Conservation (phyloP, 805 yeast species). For the Lachancea sp. region DNA sequence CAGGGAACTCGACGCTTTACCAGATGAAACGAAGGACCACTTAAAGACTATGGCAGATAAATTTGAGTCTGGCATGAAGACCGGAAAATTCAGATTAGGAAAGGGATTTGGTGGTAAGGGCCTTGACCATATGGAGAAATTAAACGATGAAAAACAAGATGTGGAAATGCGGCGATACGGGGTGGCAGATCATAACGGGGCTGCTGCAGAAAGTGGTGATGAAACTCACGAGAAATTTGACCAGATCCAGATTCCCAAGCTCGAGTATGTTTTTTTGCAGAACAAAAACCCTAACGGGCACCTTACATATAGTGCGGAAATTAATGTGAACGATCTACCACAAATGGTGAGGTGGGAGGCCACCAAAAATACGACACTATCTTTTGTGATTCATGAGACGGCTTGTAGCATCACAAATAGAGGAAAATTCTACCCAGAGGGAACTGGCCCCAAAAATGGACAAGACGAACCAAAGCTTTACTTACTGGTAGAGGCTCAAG, state of each 20-base stretch:
- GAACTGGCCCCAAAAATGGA: conserved; percentile 45
- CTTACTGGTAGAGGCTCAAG: conserved; percentile 68
- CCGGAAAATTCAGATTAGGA: conserved; percentile 57
- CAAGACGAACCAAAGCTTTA: conserved; percentile 69
- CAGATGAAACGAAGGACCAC: conserved; percentile 39
- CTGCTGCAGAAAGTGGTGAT: conserved; percentile 10
- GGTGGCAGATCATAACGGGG: conserved; percentile 8
- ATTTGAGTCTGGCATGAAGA: conserved; percentile 55
- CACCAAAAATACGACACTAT: conserved; percentile 57
- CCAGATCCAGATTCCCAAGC: conserved; percentile 30
- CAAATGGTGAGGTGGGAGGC: conserved; percentile 74
- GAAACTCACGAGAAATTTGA: conserved; percentile 14
- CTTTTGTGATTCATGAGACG: conserved; percentile 62
- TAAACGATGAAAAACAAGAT: conserved; percentile 23
- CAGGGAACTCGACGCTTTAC: conserved; percentile 35
- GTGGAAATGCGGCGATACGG: conserved; percentile 18
- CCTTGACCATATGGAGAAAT: conserved; percentile 64
- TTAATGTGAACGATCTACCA: conserved; percentile 80
- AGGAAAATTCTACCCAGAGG: conserved; percentile 69
- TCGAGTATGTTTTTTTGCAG: conserved; percentile 47
- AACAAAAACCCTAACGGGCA: conserved; percentile 52
- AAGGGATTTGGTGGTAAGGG: conserved; percentile 95
- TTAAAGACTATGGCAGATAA: conserved; percentile 41
- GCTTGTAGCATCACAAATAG: conserved; percentile 73
- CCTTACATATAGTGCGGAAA: conserved; percentile 53